These are phyloP conservation scores for Musa acuminata DNA, from an alignment of 176 grass and related monocot genomes.

Conservation along the genomic window DNA sequence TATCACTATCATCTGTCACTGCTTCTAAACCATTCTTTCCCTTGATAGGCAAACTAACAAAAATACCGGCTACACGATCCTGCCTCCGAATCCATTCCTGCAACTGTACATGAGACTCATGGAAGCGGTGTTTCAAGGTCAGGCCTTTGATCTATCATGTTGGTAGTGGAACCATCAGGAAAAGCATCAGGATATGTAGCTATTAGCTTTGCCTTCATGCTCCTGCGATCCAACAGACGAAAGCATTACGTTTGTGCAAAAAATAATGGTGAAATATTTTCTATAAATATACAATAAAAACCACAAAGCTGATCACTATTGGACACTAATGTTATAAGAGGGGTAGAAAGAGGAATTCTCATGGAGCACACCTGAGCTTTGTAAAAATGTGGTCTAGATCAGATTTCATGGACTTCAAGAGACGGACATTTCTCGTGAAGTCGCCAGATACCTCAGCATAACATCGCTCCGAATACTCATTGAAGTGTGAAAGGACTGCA, in stretches of 20 bases:
- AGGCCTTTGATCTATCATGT: conserved; percentile 65
- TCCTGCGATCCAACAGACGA: conserved; percentile 29
- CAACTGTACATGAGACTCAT: too few relatives aligned
- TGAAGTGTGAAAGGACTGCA: conserved; percentile 82
- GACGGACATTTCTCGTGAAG: conserved; percentile 57
- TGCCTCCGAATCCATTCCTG: neutral
- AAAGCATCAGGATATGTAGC: conserved; percentile 91
- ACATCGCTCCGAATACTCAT: conserved; percentile 74
- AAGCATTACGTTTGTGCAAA: neutral
- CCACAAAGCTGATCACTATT: neutral
- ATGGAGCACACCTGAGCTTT: conserved; percentile 43
- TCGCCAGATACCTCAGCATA: conserved; percentile 70
- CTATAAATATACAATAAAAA: neutral
- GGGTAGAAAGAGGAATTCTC: neutral
- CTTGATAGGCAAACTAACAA: neutral
- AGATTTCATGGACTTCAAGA: conserved; percentile 79
- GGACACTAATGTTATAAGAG: neutral
- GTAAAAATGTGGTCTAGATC: conserved; percentile 82
- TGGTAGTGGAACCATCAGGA: conserved; percentile 38
- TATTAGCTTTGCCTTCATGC: conserved; percentile 63
- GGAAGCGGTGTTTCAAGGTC: conserved; percentile 65
- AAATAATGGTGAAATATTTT: neutral
- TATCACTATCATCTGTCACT: neutral
- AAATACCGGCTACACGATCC: neutral
- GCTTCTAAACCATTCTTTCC: neutral